These are phyloP conservation scores for Barnettozyma pratensis DNA, from an alignment of 805 yeast species.

Conservation along the genomic window DNA sequence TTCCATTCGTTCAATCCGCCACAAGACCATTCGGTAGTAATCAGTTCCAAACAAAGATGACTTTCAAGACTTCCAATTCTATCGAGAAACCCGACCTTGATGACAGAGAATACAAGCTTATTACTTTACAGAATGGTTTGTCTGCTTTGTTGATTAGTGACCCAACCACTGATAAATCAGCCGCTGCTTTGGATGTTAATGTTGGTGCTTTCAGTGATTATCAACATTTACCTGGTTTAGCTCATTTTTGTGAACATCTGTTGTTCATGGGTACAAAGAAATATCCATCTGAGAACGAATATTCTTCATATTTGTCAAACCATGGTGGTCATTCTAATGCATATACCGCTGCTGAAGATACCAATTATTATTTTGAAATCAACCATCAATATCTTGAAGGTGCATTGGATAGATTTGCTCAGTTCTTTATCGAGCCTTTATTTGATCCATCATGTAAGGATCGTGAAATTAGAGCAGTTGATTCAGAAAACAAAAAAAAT, in stretches of 20 bases:
- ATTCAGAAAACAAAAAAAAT: constrained; percentile 92
- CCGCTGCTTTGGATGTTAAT: constrained; percentile 75
- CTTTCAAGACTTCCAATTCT: constrained; percentile 21
- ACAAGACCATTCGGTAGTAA: not conserved
- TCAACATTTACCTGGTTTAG: constrained; percentile 60
- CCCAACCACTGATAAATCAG: constrained; percentile 65
- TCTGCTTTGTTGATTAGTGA: constrained; percentile 63
- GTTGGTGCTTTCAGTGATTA: constrained; percentile 75
- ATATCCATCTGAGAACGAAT: constrained; percentile 76
- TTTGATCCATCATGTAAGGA: constrained; percentile 73
- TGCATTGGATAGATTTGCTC: constrained; percentile 89
- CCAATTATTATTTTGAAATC: constrained; percentile 88
- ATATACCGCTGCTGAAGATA: constrained; percentile 81
- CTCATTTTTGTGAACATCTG: constrained; percentile 73
- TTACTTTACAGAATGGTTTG: constrained; percentile 53
- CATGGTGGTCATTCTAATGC: constrained; percentile 93
- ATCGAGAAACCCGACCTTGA: constrained; percentile 48
- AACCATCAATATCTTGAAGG: constrained; percentile 72
- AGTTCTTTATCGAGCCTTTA: constrained; percentile 83
- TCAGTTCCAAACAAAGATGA: constrained; percentile 1
- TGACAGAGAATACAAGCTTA: constrained; percentile 67
- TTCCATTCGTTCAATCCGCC: not conserved
- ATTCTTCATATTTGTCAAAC: constrained; percentile 66
- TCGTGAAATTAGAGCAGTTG: constrained; percentile 91
- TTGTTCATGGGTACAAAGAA: constrained; percentile 77